Evolutionary conservation across 257 asterid genomes (phyloP).

Genomic region (Penstemon barbatus): DNA sequence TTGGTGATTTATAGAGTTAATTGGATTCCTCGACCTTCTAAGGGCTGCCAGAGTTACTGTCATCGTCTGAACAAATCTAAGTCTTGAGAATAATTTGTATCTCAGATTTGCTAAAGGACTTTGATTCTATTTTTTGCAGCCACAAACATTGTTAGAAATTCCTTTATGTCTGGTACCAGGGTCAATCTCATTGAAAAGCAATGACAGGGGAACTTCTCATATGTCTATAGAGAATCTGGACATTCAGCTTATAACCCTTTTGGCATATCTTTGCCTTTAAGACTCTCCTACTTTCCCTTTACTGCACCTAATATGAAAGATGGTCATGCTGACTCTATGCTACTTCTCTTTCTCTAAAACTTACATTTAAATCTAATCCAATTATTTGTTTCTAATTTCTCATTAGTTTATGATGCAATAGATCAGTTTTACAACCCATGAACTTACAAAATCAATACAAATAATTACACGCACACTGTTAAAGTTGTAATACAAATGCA

Average conservation of each 20-base stretch:
- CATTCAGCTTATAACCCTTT: neutral
- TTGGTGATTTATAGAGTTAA: conserved; percentile 13
- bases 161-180: neutral
- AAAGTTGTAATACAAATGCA: neutral
- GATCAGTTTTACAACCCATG: neutral
- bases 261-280: neutral
- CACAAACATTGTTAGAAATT: neutral
- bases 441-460: neutral
- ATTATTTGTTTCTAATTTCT: neutral
- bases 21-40: conserved; percentile 7
- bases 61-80: neutral
- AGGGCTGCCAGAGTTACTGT: neutral
- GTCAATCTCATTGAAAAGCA: neutral
- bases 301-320: neutral
- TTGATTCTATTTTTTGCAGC: neutral
- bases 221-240: neutral
- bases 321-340: too few relatives aligned
- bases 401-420: neutral
- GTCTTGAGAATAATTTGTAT: conserved; percentile 5
- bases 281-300: neutral
- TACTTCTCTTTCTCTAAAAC: neutral
- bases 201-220: neutral
- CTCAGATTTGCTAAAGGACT: conserved; percentile 1
- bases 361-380: neutral
- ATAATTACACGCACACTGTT: neutral